Evolutionary conservation across 495 filamentous ascomycete species (phyloP).

Genomic region (Penicillium manginii): DNA sequence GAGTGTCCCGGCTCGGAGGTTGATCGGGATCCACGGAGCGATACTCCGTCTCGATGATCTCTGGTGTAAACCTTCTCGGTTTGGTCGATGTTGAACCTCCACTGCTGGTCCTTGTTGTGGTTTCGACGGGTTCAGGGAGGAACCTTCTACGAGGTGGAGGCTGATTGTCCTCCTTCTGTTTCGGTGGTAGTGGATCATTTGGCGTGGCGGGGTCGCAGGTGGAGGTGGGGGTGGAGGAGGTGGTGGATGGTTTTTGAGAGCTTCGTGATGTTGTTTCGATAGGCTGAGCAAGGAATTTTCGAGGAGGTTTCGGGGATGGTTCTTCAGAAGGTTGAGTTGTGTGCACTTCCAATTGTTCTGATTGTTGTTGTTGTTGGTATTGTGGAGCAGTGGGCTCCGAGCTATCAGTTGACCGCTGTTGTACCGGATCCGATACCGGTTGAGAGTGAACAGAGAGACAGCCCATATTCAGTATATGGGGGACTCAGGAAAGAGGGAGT

Average conservation of each 20-base stretch:
- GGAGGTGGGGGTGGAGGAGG: neutral
- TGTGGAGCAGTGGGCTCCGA: neutral
- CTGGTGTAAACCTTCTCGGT: constrained; percentile 57
- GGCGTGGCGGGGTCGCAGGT: neutral
- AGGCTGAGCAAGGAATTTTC: constrained; percentile 60
- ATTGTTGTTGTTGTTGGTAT: no score
- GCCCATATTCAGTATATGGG: constrained; percentile 11
- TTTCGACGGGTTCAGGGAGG: constrained; percentile 35
- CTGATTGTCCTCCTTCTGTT: constrained; percentile 15
- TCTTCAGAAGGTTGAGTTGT: neutral
- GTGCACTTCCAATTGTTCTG: neutral
- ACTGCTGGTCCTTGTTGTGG: constrained; percentile 28
- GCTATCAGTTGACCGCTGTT: neutral
- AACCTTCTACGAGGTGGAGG: constrained; percentile 21
- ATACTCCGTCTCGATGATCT: constrained; percentile 60
- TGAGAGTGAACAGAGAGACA: neutral
- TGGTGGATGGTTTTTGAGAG: constrained; percentile 43
- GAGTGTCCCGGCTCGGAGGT: constrained; percentile 29
- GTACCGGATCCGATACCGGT: neutral
- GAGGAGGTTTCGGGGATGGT: constrained; percentile 4
- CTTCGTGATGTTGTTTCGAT: constrained; percentile 68
- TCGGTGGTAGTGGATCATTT: neutral
- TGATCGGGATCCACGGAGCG: constrained; percentile 42
- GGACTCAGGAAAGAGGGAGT: neutral
- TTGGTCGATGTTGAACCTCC: constrained; percentile 15